These are phyloP conservation scores for Atkinsonella texensis DNA, from an alignment of 2,329 filamentous ascomycete species.

Conservation along the genomic window DNA sequence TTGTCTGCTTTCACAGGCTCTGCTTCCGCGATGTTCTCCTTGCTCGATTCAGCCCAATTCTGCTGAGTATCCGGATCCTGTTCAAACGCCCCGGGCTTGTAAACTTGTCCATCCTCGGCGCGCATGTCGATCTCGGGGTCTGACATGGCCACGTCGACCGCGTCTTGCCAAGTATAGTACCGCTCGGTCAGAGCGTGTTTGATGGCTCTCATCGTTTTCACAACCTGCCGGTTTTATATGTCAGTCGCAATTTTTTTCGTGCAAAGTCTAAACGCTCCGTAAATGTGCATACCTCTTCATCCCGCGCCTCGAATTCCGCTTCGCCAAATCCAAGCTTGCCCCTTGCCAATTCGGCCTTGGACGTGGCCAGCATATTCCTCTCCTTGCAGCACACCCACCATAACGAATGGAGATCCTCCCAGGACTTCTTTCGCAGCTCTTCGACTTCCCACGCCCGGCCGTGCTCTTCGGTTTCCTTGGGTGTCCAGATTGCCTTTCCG, in stretches of 20 bases:
- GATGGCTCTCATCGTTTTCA: slow-evolving; percentile 67
- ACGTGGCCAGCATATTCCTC: slow-evolving; percentile 78
- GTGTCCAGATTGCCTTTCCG: slow-evolving; percentile 56
- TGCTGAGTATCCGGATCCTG: slow-evolving; percentile 17
- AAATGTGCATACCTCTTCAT: slow-evolving; percentile 48
- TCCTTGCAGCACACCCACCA: slow-evolving; percentile 96
- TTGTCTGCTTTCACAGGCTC: slow-evolving; percentile 10
- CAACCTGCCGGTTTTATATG: slow-evolving; percentile 40
- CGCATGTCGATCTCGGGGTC: slow-evolving; percentile 56
- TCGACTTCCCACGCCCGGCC: slow-evolving; percentile 75
- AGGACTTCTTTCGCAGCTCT: slow-evolving; percentile 80
- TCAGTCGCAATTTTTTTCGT: slow-evolving; percentile 7
- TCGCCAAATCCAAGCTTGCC: slow-evolving; percentile 63
- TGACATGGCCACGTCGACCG: slow-evolving; percentile 48
- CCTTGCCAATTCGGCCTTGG: slow-evolving; percentile 53
- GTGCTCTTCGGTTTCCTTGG: slow-evolving; percentile 57
- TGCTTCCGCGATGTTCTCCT: slow-evolving; percentile 6
- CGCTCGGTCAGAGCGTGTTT: slow-evolving; percentile 78
- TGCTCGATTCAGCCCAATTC: slow-evolving; percentile 14
- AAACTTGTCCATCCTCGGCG: slow-evolving; percentile 34
- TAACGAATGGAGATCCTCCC: slow-evolving; percentile 81
- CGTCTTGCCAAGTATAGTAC: slow-evolving; percentile 79
- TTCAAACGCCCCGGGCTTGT: slow-evolving; percentile 31
- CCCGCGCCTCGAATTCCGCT: slow-evolving; percentile 50
- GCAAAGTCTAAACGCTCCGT: neutral